phyloP scores from a whole-genome alignment of 768 basidiomycete genomes.

The Pleurotus cornucopiae region DNA sequence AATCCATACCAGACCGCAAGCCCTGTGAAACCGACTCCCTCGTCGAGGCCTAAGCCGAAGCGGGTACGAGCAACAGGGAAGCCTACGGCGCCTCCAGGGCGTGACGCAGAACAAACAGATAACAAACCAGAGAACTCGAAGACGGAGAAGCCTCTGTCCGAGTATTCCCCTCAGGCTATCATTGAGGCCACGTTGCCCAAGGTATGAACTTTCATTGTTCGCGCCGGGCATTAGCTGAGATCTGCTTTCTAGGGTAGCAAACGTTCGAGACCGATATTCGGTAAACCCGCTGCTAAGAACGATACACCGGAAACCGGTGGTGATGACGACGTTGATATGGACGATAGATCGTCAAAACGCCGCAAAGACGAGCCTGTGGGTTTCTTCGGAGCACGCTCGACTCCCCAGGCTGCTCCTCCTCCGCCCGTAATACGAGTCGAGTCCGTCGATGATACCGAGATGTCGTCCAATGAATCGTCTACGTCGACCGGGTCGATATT shows the following conservation, averaged over 20 bases:
- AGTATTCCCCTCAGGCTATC: conserved; percentile 57
- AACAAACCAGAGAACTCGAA: conserved; percentile 14
- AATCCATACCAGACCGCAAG: conserved; percentile 79
- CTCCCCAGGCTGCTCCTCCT: conserved; percentile 8
- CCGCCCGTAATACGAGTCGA: conserved; percentile 21
- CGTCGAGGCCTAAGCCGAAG: conserved; percentile 34
- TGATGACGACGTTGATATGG: conserved; percentile 13
- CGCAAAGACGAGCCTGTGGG: conserved; percentile 6
- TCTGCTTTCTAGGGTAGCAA: conserved; percentile 59
- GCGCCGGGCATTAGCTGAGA: conserved; percentile 4
- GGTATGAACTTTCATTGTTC: conserved; percentile 30
- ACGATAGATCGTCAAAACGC: conserved; percentile 10
- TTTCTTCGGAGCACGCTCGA: neutral
- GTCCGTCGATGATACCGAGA: conserved; percentile 26
- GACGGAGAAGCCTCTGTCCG: conserved; percentile 20
- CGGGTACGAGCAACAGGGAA: conserved; percentile 40
- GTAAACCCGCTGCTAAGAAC: neutral
- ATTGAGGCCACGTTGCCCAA: conserved; percentile 78
- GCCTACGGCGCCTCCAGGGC: conserved; percentile 25
- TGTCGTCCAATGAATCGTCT: conserved; percentile 11
- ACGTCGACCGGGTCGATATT: conserved; percentile 8
- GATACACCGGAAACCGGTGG: neutral
- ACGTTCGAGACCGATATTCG: conserved; percentile 57
- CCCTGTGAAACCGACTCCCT: conserved; percentile 46
- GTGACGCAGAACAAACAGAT: conserved; percentile 17